Conservation (phyloP, 495 filamentous ascomycete species). For the Hyphodiscus hymeniophilus region DNA sequence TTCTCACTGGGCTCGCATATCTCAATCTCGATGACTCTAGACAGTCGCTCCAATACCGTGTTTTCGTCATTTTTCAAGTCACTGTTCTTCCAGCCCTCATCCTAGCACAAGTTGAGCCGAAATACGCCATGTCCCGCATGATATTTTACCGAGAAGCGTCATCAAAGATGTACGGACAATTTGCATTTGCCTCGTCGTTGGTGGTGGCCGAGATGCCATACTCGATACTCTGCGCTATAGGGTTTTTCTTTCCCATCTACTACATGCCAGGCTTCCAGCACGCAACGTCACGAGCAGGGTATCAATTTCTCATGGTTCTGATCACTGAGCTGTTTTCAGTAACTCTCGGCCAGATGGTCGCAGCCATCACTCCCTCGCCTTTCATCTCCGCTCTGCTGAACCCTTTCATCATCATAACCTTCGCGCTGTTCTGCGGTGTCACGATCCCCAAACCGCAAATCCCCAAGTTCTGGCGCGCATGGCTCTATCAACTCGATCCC, state of each 20-base stretch:
- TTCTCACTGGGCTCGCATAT: constrained; percentile 75
- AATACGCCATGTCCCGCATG: constrained; percentile 54
- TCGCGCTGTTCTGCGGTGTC: constrained; percentile 67
- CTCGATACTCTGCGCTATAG: constrained; percentile 46
- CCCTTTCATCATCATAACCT: constrained; percentile 56
- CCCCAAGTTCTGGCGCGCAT: constrained; percentile 53
- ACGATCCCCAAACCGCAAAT: constrained; percentile 48
- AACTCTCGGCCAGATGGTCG: constrained; percentile 68
- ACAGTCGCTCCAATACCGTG: constrained; percentile 67
- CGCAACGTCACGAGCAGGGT: constrained; percentile 54
- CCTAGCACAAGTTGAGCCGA: constrained; percentile 46
- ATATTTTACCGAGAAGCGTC: constrained; percentile 64
- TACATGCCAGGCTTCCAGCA: constrained; percentile 19
- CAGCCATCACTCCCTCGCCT: constrained; percentile 63
- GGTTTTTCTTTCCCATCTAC: constrained; percentile 21
- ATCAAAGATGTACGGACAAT: constrained; percentile 57
- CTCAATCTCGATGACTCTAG: constrained; percentile 60
- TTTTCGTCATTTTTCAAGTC: constrained; percentile 71
- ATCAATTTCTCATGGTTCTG: constrained; percentile 70
- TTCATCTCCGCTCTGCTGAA: constrained; percentile 62
- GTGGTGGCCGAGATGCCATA: constrained; percentile 68
- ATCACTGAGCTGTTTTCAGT: constrained; percentile 66
- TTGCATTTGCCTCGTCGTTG: constrained; percentile 57
- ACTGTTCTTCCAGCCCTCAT: constrained; percentile 42
- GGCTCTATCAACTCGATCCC: constrained; percentile 74